Conservation (phyloP, 192 early-diverging fungal genomes). For the Gonapodya sp. region DNA sequence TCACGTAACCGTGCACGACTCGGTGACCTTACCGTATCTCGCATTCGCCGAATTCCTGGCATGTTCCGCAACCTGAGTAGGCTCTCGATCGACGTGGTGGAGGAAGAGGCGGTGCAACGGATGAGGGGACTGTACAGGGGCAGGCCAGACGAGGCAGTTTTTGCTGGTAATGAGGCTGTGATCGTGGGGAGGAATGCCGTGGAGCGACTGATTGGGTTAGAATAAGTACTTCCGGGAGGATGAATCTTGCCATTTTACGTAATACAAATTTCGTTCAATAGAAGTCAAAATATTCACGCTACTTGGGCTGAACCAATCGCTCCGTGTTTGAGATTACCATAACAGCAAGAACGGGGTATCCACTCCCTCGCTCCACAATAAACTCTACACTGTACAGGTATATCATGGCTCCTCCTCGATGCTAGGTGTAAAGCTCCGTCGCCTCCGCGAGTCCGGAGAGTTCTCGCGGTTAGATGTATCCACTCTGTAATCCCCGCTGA, state of each 20-base stretch:
- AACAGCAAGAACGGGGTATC: too few species aligned
- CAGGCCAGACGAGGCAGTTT: not conserved
- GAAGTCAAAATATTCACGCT: too few species aligned
- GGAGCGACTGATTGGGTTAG: not conserved
- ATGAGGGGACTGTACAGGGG: not conserved
- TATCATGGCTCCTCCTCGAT: not conserved
- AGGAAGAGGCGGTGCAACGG: not conserved
- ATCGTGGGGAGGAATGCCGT: not conserved
- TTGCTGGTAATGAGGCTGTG: not conserved
- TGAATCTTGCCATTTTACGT: too few species aligned
- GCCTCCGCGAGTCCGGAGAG: too few species aligned
- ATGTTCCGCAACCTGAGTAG: not conserved
- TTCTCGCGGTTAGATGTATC: too few species aligned
- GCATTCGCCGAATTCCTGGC: not conserved
- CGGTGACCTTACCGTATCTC: not conserved
- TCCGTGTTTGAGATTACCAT: too few species aligned
- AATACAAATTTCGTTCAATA: too few species aligned
- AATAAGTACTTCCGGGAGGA: too few species aligned
- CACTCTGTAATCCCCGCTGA: not conserved
- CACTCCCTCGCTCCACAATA: too few species aligned
- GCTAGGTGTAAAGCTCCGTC: not conserved
- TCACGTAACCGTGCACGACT: not conserved
- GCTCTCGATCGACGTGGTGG: not conserved
- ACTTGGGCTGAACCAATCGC: too few species aligned
- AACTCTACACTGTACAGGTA: too few species aligned